A percentile compares a stretch with the other conserved stretches of the same genome.
These are phyloP conservation scores for Boeremia exigua DNA, from an alignment of 2,329 filamentous ascomycete genomes.

Conservation along the genomic window DNA sequence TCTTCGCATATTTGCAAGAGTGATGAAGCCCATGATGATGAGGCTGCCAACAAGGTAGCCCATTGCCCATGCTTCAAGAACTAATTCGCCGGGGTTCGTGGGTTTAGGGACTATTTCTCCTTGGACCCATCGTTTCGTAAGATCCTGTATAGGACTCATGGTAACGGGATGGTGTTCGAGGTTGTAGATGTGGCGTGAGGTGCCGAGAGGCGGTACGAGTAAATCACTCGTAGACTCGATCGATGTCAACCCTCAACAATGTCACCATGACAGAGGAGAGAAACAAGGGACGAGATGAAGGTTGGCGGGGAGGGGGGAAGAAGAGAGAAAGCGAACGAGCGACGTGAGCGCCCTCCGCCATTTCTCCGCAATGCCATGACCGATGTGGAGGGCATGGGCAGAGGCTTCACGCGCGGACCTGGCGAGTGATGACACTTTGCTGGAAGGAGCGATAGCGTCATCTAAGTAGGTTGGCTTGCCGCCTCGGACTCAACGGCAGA, in stretches of 20 bases:
- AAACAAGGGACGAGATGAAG: background rate
- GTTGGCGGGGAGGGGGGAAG: conserved; percentile 4
- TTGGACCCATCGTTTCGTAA: conserved; percentile 16
- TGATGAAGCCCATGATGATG: conserved; percentile 57
- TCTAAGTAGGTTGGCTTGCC: conserved; percentile 21
- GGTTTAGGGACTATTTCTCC: conserved; percentile 38
- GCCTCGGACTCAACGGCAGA: conserved; percentile 17
- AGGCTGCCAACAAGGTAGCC: conserved; percentile 51
- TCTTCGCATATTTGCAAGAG: conserved; percentile 57
- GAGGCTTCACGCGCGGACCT: conserved; percentile 26
- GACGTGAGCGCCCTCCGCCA: conserved; percentile 25
- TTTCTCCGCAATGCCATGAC: conserved; percentile 42
- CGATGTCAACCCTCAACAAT: conserved; percentile 18
- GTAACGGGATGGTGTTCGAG: conserved; percentile 24
- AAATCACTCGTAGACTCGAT: conserved; percentile 28
- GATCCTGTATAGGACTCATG: conserved; percentile 28
- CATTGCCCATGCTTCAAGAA: conserved; percentile 51
- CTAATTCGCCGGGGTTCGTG: conserved; percentile 39
- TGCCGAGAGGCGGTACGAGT: conserved; percentile 26
- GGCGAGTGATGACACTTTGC: conserved; percentile 24
- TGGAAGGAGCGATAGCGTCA: conserved; percentile 21
- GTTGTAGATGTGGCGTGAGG: conserved; percentile 10
- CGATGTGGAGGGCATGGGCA: conserved; percentile 28
- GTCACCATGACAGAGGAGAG: conserved; percentile 28
- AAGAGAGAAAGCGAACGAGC: conserved; percentile 17